Conservation (phyloP, 495 filamentous ascomycete species). For the Penicillium macrosclerotiorum region DNA sequence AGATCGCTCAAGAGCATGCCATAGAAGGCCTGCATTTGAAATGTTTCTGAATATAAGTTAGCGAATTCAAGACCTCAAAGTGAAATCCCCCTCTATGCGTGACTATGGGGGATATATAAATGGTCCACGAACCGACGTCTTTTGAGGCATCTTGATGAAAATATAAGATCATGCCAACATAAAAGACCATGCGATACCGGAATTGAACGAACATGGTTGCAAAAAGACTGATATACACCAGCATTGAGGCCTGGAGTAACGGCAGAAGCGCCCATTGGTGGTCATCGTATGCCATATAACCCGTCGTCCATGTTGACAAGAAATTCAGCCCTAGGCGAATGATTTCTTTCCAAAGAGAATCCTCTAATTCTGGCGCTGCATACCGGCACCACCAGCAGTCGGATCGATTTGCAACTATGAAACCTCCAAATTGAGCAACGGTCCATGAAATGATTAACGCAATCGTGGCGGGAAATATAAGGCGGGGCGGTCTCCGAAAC, state of each 20-base stretch:
- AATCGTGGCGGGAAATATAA: conserved; percentile 61
- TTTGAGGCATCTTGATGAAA: conserved; percentile 47
- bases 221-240: conserved; percentile 56
- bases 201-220: conserved; percentile 59
- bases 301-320: conserved; percentile 59
- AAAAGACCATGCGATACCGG: conserved; percentile 54
- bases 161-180: conserved; percentile 51
- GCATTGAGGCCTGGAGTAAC: conserved; percentile 59
- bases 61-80: neutral
- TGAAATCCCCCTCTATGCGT: no score
- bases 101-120: neutral
- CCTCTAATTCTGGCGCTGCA: conserved; percentile 47
- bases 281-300: conserved; percentile 59
- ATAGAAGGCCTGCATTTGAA: conserved; percentile 61
- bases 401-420: conserved; percentile 53
- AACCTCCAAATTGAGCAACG: conserved; percentile 60
- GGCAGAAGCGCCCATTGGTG: conserved; percentile 68
- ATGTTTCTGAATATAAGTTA: conserved; percentile 32
- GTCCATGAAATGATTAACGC: conserved; percentile 60
- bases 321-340: conserved; percentile 49
- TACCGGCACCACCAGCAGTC: conserved; percentile 62
- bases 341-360: conserved; percentile 37
- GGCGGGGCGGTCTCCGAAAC: conserved; percentile 61
- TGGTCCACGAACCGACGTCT: conserved; percentile 25
- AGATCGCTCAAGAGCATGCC: conserved; percentile 65